Evolutionary conservation across 2,329 filamentous ascomycete species (phyloP).

Genomic region (Colletotrichum lupini): DNA sequence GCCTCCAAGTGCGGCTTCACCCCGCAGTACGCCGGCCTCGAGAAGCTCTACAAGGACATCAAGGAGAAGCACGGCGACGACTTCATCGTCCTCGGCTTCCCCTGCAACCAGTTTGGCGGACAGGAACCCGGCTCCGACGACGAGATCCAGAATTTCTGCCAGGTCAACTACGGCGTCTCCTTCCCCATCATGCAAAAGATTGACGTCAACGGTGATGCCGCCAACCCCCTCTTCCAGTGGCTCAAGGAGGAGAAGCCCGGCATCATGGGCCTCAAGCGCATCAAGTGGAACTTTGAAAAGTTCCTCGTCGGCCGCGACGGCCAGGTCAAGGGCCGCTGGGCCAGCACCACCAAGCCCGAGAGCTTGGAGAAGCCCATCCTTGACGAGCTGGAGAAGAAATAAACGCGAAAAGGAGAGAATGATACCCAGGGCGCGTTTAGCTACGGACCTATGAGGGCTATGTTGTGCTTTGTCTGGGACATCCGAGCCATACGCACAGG

Average conservation of each 20-base stretch:
- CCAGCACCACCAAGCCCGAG: conserved; percentile 89
- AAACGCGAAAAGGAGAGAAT: neutral
- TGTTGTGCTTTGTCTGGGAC: neutral
- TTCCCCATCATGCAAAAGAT: conserved; percentile 94
- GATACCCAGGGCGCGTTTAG: conserved; percentile 15
- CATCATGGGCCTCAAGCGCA: conserved; percentile 84
- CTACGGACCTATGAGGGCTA: neutral
- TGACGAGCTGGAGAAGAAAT: conserved; percentile 73
- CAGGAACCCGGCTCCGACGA: conserved; percentile 90
- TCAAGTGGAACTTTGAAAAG: conserved; percentile 99
- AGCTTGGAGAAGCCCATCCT: conserved; percentile 79
- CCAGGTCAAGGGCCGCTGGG: conserved; percentile 86
- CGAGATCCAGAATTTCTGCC: conserved; percentile 86
- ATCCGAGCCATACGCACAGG: neutral
- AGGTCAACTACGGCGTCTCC: conserved; percentile 91
- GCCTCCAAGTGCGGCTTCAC: conserved; percentile 99
- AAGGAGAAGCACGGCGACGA: conserved; percentile 76
- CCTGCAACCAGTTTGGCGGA: conserved; percentile 95
- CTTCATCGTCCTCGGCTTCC: conserved; percentile 93
- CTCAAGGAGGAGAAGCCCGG: conserved; percentile 80
- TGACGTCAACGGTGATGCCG: conserved; percentile 89
- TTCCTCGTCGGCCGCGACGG: conserved; percentile 91
- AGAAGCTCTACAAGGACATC: conserved; percentile 87
- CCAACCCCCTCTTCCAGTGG: conserved; percentile 84
- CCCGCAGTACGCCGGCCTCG: conserved; percentile 90